Evolutionary conservation across 768 basidiomycete species (phyloP), one percentile per base, ranked within the genome.

Genomic region (Rhodotorula toruloides): DNA sequence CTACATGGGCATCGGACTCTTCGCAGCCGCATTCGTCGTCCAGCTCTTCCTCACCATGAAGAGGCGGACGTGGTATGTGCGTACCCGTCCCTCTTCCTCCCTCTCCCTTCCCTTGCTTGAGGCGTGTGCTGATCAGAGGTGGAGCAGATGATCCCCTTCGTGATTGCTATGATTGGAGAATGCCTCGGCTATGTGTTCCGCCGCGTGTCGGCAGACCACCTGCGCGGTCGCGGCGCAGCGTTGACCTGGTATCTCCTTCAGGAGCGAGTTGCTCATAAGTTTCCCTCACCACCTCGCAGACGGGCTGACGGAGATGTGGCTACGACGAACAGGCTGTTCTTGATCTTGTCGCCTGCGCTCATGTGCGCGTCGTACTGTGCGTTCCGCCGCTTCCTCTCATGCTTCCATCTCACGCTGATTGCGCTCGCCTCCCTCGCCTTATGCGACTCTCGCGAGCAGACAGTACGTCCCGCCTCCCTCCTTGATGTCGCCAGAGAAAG

Each of bases 101-200:
- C 34, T 11, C 10, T 6, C 44, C 27, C 14, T 17, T 12, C 25
- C 43, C 22, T n/a, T 25, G 13, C 13, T 40, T 25, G 31, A 31
- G 2, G 40, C 12, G 13, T 25, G 17, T 25, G 25, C 39, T 40
- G 37, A 25, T 36, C 27, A 11, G 40, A 12, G 12, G 6, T 5
- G 29, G 3, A 4, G 29, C 60, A 70, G 64, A 70, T 66, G 64
- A 59, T 61, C 27, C 69, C 69, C 6, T 70, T 70, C 50, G 21
- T 46, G 29, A 58, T 70, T 48, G 69, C 42, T 22, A 52, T 50
- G 34, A 25, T 63, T 3, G 69, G 69, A 12, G 69, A 70, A 22
- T 7, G 36, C 7, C 52, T 63, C 25, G 69, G 69, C 10, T 70
- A 70, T 37, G 57, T 42, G 3, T 59, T 70, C 37, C 44, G 69